Conservation (phyloP, 2,329 filamentous ascomycete species). For the Hymenoscyphus scutula region DNA sequence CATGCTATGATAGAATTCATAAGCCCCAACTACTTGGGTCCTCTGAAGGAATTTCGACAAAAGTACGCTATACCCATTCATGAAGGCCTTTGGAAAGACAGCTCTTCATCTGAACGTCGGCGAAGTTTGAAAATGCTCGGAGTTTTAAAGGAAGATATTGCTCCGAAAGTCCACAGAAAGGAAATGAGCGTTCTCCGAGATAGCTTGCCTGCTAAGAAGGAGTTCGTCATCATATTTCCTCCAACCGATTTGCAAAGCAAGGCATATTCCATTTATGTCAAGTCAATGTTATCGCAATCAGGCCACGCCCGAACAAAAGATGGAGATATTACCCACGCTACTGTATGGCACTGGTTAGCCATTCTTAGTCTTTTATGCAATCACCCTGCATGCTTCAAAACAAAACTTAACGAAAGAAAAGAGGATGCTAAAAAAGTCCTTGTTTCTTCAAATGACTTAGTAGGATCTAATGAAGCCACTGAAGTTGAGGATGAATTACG, state of each 20-base stretch:
- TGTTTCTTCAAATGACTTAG: neutral
- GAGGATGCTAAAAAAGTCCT: conserved; percentile 28
- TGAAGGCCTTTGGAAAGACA: conserved; percentile 67
- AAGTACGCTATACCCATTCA: conserved; percentile 74
- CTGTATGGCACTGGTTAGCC: conserved; percentile 49
- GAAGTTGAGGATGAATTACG: conserved; percentile 19
- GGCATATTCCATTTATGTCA: conserved; percentile 57
- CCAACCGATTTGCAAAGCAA: conserved; percentile 62
- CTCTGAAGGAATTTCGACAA: conserved; percentile 61
- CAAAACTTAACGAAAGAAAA: conserved; percentile 46
- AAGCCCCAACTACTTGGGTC: conserved; percentile 73
- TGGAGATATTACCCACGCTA: conserved; percentile 40
- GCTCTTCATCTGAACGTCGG: conserved; percentile 52
- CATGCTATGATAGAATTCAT: conserved; percentile 88
- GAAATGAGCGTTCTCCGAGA: conserved; percentile 66
- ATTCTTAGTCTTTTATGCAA: conserved; percentile 36
- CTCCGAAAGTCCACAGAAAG: conserved; percentile 74
- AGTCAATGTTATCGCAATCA: conserved; percentile 35
- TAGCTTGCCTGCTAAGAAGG: conserved; percentile 70
- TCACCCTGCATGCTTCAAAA: conserved; percentile 48
- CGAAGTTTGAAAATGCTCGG: conserved; percentile 64
- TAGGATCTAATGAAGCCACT: neutral
- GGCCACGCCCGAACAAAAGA: conserved; percentile 31
- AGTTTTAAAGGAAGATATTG: conserved; percentile 68
- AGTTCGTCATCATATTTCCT: conserved; percentile 76